Evolutionary conservation across 2,329 filamentous ascomycete genomes (phyloP), one percentile per base, ranked within the genome.

Genomic region (Monilinia fructigena): DNA sequence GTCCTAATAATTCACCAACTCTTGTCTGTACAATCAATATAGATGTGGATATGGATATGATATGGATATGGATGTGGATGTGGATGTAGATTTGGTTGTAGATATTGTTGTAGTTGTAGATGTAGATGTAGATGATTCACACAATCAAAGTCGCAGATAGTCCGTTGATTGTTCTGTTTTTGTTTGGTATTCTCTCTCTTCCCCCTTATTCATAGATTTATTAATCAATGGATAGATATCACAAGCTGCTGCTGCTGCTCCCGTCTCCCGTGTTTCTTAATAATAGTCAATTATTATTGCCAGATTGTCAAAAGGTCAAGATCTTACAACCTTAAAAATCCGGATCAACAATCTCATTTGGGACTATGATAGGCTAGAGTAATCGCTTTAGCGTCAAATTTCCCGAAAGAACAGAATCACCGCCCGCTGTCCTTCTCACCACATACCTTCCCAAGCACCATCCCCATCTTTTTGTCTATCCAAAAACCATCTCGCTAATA

Each of bases 361-460:
- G 45, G 45, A 50, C 58, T 50, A n/a, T 61, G 45, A 61, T 61
- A 61, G 58, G 58, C 58, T 42, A 61, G 45, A 61, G 45, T 20
- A 50, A 40, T 61, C 54, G 52, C 28, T 63, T 63, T 66, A 58
- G 59, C 63, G 66, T 63, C 40, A 56, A 59, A 67, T 64, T 56
- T 70, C 59, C 58, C 58, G 58, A 61, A 52, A 61, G 58, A 61
- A 61, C 58, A 61, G 58, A 59, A 63, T 55, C 28, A 52, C 56
- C 55, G 64, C 70, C 69, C 69, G 65, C 69, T 71, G 70, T 70
- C 69, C 70, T 68, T 66, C 64, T 70, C 66, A 66, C 56, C 63
- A 64, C 65, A 58, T 42, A 52, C 42, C 56, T 63, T 63, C 58
- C 38, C 23, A 53, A 66, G 60, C 50, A 56, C 70, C 55, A 38